These are phyloP conservation scores for Shiraia bambusicola DNA, from an alignment of 2,329 filamentous ascomycete species.

Conservation along the genomic window DNA sequence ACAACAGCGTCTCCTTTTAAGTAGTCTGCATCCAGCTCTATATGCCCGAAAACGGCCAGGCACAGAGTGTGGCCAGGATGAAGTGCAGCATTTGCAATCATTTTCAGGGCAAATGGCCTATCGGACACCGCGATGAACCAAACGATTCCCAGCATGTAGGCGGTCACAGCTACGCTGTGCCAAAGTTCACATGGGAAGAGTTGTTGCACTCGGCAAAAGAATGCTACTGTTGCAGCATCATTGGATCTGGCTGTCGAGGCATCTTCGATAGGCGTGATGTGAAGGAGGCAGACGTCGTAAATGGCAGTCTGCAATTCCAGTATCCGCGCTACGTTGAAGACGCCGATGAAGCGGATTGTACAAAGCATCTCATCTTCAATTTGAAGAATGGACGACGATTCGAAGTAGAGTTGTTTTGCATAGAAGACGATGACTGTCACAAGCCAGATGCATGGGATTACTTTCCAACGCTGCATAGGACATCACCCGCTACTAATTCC, in stretches of 20 bases:
- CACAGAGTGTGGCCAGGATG: not conserved
- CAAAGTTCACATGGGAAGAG: slow-evolving; percentile 1
- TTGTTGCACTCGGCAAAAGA: not conserved
- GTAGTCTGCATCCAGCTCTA: too few species aligned
- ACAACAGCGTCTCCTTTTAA: too few species aligned
- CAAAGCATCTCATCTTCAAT: slow-evolving; percentile 3
- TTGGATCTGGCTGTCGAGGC: not conserved
- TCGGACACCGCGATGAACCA: not conserved
- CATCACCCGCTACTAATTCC: slow-evolving; percentile 1
- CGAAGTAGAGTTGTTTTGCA: slow-evolving; percentile 4
- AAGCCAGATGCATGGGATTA: not conserved
- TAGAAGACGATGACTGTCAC: not conserved
- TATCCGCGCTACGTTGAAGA: slow-evolving; percentile 3
- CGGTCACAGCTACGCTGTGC: not conserved
- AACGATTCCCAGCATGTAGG: not conserved
- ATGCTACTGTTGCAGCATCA: slow-evolving; percentile 5
- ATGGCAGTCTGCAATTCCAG: slow-evolving; percentile 2
- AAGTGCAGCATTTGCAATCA: slow-evolving; percentile 1
- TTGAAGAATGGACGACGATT: slow-evolving; percentile 1
- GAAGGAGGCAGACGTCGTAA: not conserved
- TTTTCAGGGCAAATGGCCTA: slow-evolving; percentile 5
- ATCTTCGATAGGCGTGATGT: slow-evolving; percentile 1
- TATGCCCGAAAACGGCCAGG: too few species aligned
- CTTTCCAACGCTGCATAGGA: slow-evolving; percentile 2
- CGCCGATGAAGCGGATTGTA: slow-evolving; percentile 1